Percentiles rank a stretch among this genome's conserved stretches.
phyloP scores from a whole-genome alignment of 495 filamentous ascomycete species.

The Usnea hakonensis region DNA sequence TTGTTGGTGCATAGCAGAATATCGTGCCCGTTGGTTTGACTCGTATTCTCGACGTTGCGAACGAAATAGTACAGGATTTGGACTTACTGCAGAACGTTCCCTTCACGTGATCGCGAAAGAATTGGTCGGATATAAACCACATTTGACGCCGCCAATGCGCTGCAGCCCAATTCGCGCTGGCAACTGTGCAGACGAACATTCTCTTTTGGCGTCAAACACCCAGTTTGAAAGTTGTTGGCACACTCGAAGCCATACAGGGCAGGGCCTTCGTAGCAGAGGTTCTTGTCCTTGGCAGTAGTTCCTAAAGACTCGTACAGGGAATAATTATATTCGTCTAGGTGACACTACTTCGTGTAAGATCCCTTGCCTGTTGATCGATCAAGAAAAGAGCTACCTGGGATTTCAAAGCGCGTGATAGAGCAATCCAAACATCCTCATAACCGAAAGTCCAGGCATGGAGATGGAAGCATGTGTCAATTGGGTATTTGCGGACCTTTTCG shows the following conservation, averaged over 20 bases:
- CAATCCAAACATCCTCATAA: slow-evolving; percentile 86
- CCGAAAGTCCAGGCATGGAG: slow-evolving; percentile 91
- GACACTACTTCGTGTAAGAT: slow-evolving; percentile 45
- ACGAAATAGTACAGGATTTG: neutral
- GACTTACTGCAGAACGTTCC: slow-evolving; percentile 44
- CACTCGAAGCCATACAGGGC: slow-evolving; percentile 67
- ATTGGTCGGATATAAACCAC: slow-evolving; percentile 76
- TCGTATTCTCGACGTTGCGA: neutral
- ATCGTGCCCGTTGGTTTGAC: neutral
- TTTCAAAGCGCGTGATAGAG: slow-evolving; percentile 60
- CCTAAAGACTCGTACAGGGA: slow-evolving; percentile 62
- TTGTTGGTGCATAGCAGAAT: neutral
- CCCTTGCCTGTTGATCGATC: neutral
- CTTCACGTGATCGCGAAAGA: slow-evolving; percentile 49
- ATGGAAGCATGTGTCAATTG: slow-evolving; percentile 70
- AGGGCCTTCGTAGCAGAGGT: slow-evolving; percentile 48
- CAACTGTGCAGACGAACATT: slow-evolving; percentile 79
- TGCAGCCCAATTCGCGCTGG: slow-evolving; percentile 62
- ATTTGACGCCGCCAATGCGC: slow-evolving; percentile 43
- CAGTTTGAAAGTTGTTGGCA: slow-evolving; percentile 60
- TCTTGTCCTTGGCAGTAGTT: slow-evolving; percentile 25
- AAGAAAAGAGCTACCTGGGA: slow-evolving; percentile 45
- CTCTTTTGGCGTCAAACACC: slow-evolving; percentile 60
- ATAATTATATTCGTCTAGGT: slow-evolving; percentile 76
- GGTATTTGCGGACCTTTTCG: slow-evolving; percentile 58